Base-by-base conservation (phyloP, 2,329 filamentous ascomycete species). In the Aspergillus terreus region DNA sequence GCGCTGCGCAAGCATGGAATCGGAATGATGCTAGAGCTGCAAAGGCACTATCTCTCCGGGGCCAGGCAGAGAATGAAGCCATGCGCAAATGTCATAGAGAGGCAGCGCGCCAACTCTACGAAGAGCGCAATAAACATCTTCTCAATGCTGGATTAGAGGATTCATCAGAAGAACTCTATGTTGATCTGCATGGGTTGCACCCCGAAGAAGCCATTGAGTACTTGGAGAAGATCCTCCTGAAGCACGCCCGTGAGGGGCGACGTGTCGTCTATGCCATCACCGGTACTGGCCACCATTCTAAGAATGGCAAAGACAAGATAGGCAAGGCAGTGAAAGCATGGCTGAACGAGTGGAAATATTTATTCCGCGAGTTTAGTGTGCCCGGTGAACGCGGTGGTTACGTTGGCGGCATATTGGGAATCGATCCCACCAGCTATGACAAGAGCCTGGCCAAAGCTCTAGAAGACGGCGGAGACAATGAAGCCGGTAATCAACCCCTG, bases 251-350 rank as follows among this genome's bases (percentile, higher is more conserved):
- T 58, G 84, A 88, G 60, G 80, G 80, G 33, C 73, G 77, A 4
- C 82, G 85, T 19, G 88, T 92, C 2, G 82, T 99, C 40, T 99
- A 97, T 68, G 92, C 92, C 59, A 97, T 99, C 68, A 96, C 92
- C 1, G 94, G 94, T 42, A 97, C 92, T 1, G 94, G 92, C 3
- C 92, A 97, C 66, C 94, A 99, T 73, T 95, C 90, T 70, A 97
- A 97, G 78, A 96, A 96, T 67, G 92, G 94, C 63, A 97, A 97
- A 71, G 94, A 99, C 73, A 99, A 99, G 74, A 90, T 99, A 33
- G 92, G 92, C 66, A 96, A 95, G 74, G 91, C 92, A 1, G 86
- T 97, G 56, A 86, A 94, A 49, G 84, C 82, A 59, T 97, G 95
- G 75, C 77, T 99, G 50, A 95, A 92, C 66, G 92, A 97, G 69